Percentiles rank a stretch among this genome's conserved stretches.
Evolutionary conservation across 2,329 filamentous ascomycete genomes (phyloP).

Genomic region (Trichoderma endophyticum): DNA sequence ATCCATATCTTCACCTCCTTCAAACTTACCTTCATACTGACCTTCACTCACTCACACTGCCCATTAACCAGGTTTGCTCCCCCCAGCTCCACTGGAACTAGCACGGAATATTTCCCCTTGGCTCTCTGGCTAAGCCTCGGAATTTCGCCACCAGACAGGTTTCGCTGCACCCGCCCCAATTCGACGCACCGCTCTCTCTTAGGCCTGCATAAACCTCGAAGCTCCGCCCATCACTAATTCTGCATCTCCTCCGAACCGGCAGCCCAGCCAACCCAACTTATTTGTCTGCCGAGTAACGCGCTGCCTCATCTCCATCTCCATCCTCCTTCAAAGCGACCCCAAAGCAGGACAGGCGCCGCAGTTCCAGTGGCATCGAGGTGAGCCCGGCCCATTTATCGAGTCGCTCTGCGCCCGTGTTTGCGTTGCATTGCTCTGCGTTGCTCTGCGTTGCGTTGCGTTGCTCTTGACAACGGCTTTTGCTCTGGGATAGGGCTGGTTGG

Average conservation of each 20-base stretch:
- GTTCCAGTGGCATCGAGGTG: slow-evolving; percentile 29
- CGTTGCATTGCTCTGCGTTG: slow-evolving; percentile 22
- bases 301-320: neutral
- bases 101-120: neutral
- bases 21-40: no score
- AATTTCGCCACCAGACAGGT: neutral
- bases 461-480: slow-evolving; percentile 30
- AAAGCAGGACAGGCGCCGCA: slow-evolving; percentile 5
- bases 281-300: neutral
- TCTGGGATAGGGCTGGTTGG: slow-evolving; percentile 12
- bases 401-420: slow-evolving; percentile 27
- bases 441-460: slow-evolving; percentile 21
- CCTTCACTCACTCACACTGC: no score
- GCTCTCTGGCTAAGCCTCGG: slow-evolving; percentile 12
- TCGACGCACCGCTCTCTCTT: neutral
- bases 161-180: neutral
- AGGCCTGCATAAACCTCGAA: slow-evolving; percentile 13
- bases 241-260: slow-evolving; percentile 13
- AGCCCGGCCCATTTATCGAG: slow-evolving; percentile 33
- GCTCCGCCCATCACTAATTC: slow-evolving; percentile 8
- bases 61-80: neutral
- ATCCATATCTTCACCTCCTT: no score
- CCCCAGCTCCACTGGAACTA: neutral
- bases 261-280: neutral
- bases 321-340: neutral